Evolutionary conservation across 1,139 yeast genomes (phyloP).

Genomic region (Hemisphaericaspora lyxosophila): DNA sequence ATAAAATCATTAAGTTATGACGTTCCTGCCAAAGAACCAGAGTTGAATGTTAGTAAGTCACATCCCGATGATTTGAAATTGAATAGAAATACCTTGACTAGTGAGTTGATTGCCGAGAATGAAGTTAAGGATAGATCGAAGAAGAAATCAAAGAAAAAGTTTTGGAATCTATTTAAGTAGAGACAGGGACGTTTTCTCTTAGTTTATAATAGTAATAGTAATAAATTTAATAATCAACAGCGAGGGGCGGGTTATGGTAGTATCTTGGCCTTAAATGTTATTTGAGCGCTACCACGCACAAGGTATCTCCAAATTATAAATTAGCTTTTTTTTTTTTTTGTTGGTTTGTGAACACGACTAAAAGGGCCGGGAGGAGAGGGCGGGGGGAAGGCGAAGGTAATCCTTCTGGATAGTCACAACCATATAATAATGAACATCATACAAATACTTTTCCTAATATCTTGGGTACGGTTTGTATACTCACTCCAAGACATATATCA

Average conservation of each 20-base stretch:
- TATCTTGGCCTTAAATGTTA: too few species aligned
- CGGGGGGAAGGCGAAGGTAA: too few species aligned
- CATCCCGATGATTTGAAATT: slow-evolving; percentile 35
- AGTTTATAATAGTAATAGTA: too few species aligned
- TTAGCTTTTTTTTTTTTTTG: too few species aligned
- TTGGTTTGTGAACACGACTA: too few species aligned
- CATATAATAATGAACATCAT: neutral
- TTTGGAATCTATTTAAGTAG: slow-evolving; percentile 38
- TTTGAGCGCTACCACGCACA: too few species aligned
- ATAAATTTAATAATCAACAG: too few species aligned
- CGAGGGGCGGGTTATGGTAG: too few species aligned
- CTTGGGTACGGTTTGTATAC: neutral
- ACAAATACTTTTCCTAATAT: slow-evolving; percentile 1
- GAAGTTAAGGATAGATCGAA: slow-evolving; percentile 1
- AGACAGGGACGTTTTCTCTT: too few species aligned
- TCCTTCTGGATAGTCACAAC: neutral
- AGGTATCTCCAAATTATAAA: too few species aligned
- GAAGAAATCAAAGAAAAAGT: slow-evolving; percentile 22
- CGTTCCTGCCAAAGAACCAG: slow-evolving; percentile 24
- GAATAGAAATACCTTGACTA: slow-evolving; percentile 13
- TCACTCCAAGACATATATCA: neutral
- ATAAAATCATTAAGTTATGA: slow-evolving; percentile 13
- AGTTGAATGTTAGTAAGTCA: slow-evolving; percentile 37
- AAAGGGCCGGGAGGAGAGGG: too few species aligned
- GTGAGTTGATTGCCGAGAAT: neutral